Conservation (phyloP, 768 basidiomycete species). For the Collybia mongolica region DNA sequence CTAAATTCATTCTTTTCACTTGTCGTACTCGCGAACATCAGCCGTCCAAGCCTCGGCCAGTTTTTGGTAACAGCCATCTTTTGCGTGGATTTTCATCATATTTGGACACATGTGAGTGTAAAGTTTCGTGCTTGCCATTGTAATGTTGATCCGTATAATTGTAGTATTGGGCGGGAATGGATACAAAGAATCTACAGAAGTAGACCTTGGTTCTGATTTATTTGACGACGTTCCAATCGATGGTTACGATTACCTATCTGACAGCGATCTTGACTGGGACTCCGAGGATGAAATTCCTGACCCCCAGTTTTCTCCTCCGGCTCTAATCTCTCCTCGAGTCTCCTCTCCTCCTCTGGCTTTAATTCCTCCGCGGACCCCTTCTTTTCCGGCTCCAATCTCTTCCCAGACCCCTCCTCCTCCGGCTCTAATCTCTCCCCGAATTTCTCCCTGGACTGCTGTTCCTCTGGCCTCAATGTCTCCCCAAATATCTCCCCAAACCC, state of each 20-base stretch:
- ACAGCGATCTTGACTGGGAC: constrained; percentile 18
- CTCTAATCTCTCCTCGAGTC: no score
- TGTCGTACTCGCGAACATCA: constrained; percentile 1
- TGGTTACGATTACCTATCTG: constrained; percentile 16
- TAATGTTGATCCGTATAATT: not conserved
- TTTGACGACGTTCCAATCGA: not conserved
- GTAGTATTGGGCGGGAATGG: constrained; percentile 10
- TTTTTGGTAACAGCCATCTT: constrained; percentile 15
- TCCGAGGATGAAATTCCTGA: not conserved
- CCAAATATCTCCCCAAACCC: no score
- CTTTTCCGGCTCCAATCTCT: no score
- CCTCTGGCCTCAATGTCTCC: no score
- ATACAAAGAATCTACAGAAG: constrained; percentile 1
- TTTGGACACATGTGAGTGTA: constrained; percentile 13
- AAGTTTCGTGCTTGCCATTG: no score
- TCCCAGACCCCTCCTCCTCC: no score
- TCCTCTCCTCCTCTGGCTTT: no score
- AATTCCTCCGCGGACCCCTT: no score
- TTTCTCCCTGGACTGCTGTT: no score
- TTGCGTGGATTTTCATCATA: constrained; percentile 13
- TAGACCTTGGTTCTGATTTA: constrained; percentile 6
- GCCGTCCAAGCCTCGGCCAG: constrained; percentile 8
- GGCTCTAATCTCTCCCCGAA: no score
- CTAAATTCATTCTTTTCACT: constrained; percentile 22
- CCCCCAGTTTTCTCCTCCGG: not conserved